Evolutionary conservation across 257 asterid species (phyloP), one percentile per base, ranked within the genome.

Genomic region (Nicotiana tomentosiformis): DNA sequence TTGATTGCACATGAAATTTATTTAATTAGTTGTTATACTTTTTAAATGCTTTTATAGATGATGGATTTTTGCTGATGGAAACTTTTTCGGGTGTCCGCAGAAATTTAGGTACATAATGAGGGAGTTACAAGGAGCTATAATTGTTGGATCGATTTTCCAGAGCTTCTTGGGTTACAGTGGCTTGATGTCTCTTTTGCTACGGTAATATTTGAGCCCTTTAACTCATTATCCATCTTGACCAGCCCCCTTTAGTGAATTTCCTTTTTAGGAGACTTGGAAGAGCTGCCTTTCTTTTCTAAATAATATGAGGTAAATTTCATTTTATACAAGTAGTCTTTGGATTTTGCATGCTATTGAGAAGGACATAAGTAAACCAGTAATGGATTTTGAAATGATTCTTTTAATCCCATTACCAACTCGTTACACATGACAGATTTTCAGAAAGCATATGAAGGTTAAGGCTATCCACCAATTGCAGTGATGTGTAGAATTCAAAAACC

Each of bases 91-190:
- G 15, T 29, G 29, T 53, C 46, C 80, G 8, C 91, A 96, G 99
- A 94, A 94, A 91, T 96, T 96, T 92, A 89, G 92, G 90, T 91
- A 91, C 90, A 93, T 89, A 84, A 96, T 96, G 98, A 91, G 92
- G 91, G 99, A 96, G 87, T 67, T 96, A 81, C 99, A 96, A 84
- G 99, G 99, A 69, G 98, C 98, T 76, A 92, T 94, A 87, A 96
- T 96, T 84, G 89, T 96, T 81, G 94, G 96, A 77, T 94, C 98
- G 72, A 77, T 93, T 79, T 90, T 94, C 89, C 99, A 96, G 88
- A 88, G 97, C 82, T 70, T 90, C 37, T 87, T 96, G 89, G 99
- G 99, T 76, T 96, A 90, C 93, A 96, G 94, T 88, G 99, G 99
- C 53, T 86, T 96, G 86, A 89, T 96, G 94, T 91, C 98, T 87